These are phyloP conservation scores for Pyrenochaeta sp. DNA, from an alignment of 2,329 filamentous ascomycete genomes.

Conservation along the genomic window DNA sequence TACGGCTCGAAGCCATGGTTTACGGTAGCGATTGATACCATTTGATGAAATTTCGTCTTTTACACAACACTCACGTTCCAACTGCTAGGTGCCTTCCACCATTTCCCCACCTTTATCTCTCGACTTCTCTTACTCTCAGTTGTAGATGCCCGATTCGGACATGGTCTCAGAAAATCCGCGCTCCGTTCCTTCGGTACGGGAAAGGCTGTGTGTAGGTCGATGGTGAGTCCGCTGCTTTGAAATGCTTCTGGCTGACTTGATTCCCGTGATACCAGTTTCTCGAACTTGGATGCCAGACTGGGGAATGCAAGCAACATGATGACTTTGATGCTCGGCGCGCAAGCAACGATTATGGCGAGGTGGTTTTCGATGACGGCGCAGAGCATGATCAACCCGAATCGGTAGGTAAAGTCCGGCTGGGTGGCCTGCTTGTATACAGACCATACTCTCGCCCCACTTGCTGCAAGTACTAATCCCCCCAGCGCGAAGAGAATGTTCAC, in stretches of 20 bases:
- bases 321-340: slow-evolving; percentile 43
- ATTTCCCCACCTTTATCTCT: slow-evolving; percentile 6
- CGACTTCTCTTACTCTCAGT: slow-evolving; percentile 6
- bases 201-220: slow-evolving; percentile 4
- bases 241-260: slow-evolving; percentile 2
- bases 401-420: slow-evolving; percentile 33
- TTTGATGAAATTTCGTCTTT: too few species aligned
- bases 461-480: slow-evolving; percentile 41
- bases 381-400: slow-evolving; percentile 38
- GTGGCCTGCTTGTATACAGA: slow-evolving; percentile 33
- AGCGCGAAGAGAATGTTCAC: slow-evolving; percentile 44
- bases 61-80: slow-evolving; percentile 12
- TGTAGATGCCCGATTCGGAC: background rate
- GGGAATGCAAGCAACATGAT: slow-evolving; percentile 34
- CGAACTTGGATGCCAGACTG: slow-evolving; percentile 27
- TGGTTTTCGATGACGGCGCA: slow-evolving; percentile 48
- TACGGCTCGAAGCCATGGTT: background rate
- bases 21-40: too few species aligned
- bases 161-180: background rate
- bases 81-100: slow-evolving; percentile 20
- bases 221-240: slow-evolving; percentile 4
- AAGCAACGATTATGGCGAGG: slow-evolving; percentile 46
- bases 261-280: slow-evolving; percentile 24
- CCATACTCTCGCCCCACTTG: slow-evolving; percentile 34
- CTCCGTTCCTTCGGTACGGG: background rate